Conservation (phyloP, 2,329 filamentous ascomycete genomes). For the Phialophora chinensis region DNA sequence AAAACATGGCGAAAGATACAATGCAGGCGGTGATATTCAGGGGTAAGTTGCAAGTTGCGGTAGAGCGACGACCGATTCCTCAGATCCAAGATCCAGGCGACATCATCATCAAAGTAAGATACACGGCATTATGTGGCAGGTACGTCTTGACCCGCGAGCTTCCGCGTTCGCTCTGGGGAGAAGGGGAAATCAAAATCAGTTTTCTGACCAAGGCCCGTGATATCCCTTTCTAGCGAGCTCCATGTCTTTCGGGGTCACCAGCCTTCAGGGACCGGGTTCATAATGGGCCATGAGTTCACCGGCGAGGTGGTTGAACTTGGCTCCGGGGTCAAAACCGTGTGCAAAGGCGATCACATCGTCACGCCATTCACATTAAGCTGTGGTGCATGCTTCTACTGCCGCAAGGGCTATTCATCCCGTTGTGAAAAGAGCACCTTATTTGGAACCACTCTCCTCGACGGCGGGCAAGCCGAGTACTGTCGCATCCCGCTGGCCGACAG, state of each 20-base stretch:
- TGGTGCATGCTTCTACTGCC: constrained; percentile 83
- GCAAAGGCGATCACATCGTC: constrained; percentile 78
- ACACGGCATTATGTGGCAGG: constrained; percentile 88
- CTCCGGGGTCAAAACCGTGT: constrained; percentile 69
- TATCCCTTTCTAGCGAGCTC: constrained; percentile 66
- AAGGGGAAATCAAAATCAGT: too few relatives aligned
- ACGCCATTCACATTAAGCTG: constrained; percentile 83
- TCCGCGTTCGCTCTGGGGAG: background rate
- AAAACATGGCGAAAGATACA: constrained; percentile 52
- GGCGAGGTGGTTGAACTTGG: constrained; percentile 74
- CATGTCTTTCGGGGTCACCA: constrained; percentile 87
- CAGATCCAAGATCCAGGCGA: constrained; percentile 73
- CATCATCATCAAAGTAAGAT: constrained; percentile 80
- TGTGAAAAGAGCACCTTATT: constrained; percentile 76
- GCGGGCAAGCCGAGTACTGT: constrained; percentile 81
- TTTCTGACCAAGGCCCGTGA: too few relatives aligned
- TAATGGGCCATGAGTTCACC: constrained; percentile 83
- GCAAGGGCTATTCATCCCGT: constrained; percentile 74
- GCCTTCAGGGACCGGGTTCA: constrained; percentile 67
- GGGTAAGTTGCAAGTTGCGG: constrained; percentile 72
- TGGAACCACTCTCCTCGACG: constrained; percentile 72
- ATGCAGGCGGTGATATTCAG: constrained; percentile 94
- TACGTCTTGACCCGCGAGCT: constrained; percentile 50
- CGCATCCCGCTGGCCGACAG: constrained; percentile 81
- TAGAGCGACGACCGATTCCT: constrained; percentile 82